phyloP scores from a whole-genome alignment of 2,329 filamentous ascomycete species.

The Grosmannia penicillata region DNA sequence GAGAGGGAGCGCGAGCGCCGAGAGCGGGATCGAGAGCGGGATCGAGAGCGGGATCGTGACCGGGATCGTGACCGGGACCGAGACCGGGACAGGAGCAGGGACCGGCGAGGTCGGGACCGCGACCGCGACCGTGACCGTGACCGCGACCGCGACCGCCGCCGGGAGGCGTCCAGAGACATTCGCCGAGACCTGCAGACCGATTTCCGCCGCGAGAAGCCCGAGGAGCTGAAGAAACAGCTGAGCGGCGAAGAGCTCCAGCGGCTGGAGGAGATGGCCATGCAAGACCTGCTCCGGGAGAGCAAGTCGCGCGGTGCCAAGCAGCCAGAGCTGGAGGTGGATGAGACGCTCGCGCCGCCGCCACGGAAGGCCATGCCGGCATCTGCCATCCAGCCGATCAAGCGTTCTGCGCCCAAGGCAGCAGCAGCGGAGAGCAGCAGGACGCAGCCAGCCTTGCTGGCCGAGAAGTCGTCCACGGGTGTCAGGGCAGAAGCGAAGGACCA shows the following conservation, averaged over 20 bases:
- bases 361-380: constrained; percentile 36
- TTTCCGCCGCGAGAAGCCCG: constrained; percentile 21
- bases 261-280: constrained; percentile 42
- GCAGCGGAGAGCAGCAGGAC: constrained; percentile 26
- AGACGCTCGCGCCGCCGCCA: constrained; percentile 39
- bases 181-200: constrained; percentile 17
- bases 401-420: constrained; percentile 27
- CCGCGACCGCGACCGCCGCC: constrained; percentile 14
- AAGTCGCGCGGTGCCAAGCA: constrained; percentile 31
- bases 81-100: constrained; percentile 15
- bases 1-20: constrained; percentile 24
- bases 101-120: constrained; percentile 14
- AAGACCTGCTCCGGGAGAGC: constrained; percentile 44
- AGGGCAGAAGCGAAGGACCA: constrained; percentile 8
- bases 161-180: background rate
- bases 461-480: background rate
- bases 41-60: constrained; percentile 20
- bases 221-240: constrained; percentile 36
- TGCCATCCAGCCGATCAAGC: constrained; percentile 41
- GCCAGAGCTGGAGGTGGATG: constrained; percentile 41
- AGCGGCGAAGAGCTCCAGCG: constrained; percentile 43
- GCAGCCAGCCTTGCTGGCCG: constrained; percentile 6
- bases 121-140: constrained; percentile 19
- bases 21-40: constrained; percentile 20
- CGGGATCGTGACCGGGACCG: constrained; percentile 12